phyloP scores from a whole-genome alignment of 2,329 filamentous ascomycete species.

The Teratosphaeria nubilosa region DNA sequence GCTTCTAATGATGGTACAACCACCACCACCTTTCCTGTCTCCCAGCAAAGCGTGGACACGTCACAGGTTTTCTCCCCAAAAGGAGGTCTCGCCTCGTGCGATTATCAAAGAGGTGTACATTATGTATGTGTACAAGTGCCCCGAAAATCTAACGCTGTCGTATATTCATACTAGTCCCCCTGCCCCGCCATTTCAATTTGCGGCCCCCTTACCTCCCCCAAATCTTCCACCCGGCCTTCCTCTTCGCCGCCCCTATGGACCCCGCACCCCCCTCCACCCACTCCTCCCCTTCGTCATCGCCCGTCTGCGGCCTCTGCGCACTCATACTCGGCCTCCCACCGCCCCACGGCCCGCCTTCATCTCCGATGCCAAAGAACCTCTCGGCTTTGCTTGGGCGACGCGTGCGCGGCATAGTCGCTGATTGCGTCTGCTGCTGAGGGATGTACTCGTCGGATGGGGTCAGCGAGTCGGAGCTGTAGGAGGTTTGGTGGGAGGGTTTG shows the following conservation, averaged over 20 bases:
- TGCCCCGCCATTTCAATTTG: background rate
- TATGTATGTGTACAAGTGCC: background rate
- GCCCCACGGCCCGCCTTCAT: conserved; percentile 6
- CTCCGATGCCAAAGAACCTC: conserved; percentile 21
- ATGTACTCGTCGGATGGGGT: background rate
- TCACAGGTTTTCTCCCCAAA: too few species aligned
- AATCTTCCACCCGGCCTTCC: conserved; percentile 16
- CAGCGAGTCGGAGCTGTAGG: conserved; percentile 1
- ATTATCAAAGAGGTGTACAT: too few species aligned
- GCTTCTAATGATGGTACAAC: background rate
- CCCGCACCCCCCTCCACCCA: conserved; percentile 3
- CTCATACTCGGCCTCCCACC: conserved; percentile 1
- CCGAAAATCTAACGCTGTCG: background rate
- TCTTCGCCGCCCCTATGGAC: conserved; percentile 1
- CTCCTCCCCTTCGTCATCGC: conserved; percentile 21
- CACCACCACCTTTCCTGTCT: background rate
- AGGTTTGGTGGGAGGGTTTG: background rate
- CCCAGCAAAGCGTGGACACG: too few species aligned
- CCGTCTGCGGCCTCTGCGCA: background rate
- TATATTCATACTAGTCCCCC: background rate
- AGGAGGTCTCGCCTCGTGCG: too few species aligned
- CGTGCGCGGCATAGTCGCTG: conserved; percentile 4
- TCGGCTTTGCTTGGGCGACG: conserved; percentile 23
- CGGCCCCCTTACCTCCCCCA: conserved; percentile 10
- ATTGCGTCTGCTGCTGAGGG: background rate